Base-by-base conservation (phyloP, 345 rosid genomes). In the Gossypium stocksii region DNA sequence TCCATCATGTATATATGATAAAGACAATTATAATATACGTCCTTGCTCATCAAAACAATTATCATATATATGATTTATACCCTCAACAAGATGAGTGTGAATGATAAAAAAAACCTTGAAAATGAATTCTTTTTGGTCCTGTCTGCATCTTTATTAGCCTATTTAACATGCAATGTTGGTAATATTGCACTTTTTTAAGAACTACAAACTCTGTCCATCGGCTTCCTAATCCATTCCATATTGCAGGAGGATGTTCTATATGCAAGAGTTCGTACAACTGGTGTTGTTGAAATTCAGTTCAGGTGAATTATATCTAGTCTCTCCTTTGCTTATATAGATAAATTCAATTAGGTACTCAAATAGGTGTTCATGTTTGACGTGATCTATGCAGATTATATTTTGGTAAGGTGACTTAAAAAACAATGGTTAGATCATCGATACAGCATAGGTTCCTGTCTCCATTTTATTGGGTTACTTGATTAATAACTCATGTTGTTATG, bases 281-380 rank as follows among this genome's bases (percentile, higher is more conserved):
- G 99, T 76, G 97, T 96, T 11, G 97, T 96, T 59, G 97, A 93
- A 86, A 93, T 96, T 80, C 98, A 96, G 80, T 96, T 96, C 94
- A 93, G 99, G 99, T 96, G 83, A 85, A 74, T 66, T 70, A 49
- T 8, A 22, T 56, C 49, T 77, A 22, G 52, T 45, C 20, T 3
- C 6, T 59, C 4, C 41, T 9, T 23, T 57, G 15, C 23, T 13
- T 56, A 4, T 54, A 25, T 41, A 11, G 52, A 27, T 48, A 63
- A 64, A 70, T 54, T 56, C 53, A 62, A 10, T 53, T 43, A 8
- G 52, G 12, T 69, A 56, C 48, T 51, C 17, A 64, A 54, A 27
- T 11, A 52, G 12, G 49, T 78, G 41, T 52, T 25, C 16, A 25
- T 59, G 2, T 46, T 52, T 45, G 34, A 29, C 38, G 13, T 44